A percentile compares a stretch with the other conserved stretches of the same genome.
phyloP scores from a whole-genome alignment of 495 filamentous ascomycete genomes.

The Hypoxylon subgilvum region DNA sequence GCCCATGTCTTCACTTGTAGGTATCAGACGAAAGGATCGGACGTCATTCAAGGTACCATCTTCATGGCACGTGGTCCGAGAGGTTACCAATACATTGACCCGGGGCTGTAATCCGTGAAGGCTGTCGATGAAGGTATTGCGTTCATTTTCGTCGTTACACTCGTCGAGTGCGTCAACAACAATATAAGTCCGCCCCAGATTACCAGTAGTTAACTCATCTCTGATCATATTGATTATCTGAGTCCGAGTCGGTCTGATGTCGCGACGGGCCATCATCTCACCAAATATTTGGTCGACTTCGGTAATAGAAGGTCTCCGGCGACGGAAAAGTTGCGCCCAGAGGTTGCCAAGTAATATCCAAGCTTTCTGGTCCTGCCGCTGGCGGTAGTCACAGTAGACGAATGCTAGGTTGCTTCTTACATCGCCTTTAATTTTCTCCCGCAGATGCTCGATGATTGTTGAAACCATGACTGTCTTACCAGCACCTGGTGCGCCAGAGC shows the following conservation, averaged over 20 bases:
- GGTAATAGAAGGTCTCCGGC: slow-evolving; percentile 27
- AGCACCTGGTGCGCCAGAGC: slow-evolving; percentile 48
- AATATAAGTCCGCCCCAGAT: slow-evolving; percentile 44
- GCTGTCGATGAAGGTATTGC: slow-evolving; percentile 38
- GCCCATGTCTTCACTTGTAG: slow-evolving; percentile 43
- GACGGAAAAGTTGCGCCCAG: slow-evolving; percentile 47
- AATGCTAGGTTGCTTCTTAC: slow-evolving; percentile 43
- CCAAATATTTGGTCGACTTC: slow-evolving; percentile 38
- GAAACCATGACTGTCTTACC: slow-evolving; percentile 46
- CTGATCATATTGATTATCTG: slow-evolving; percentile 41
- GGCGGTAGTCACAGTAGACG: slow-evolving; percentile 50
- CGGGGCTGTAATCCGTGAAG: slow-evolving; percentile 42
- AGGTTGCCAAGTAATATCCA: slow-evolving; percentile 43
- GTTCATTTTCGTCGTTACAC: slow-evolving; percentile 42
- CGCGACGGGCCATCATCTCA: slow-evolving; percentile 18
- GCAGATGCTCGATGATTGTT: slow-evolving; percentile 42
- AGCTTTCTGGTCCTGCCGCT: slow-evolving; percentile 43
- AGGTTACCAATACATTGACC: slow-evolving; percentile 43
- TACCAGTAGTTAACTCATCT: slow-evolving; percentile 32
- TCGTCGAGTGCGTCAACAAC: slow-evolving; percentile 59
- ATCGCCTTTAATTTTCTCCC: slow-evolving; percentile 15
- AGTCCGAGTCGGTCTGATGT: slow-evolving; percentile 34
- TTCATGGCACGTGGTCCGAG: slow-evolving; percentile 41
- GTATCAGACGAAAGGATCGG: slow-evolving; percentile 39
- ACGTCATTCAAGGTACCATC: slow-evolving; percentile 34